Conservation (phyloP, 1,139 yeast genomes). For the Pichia sp. region DNA sequence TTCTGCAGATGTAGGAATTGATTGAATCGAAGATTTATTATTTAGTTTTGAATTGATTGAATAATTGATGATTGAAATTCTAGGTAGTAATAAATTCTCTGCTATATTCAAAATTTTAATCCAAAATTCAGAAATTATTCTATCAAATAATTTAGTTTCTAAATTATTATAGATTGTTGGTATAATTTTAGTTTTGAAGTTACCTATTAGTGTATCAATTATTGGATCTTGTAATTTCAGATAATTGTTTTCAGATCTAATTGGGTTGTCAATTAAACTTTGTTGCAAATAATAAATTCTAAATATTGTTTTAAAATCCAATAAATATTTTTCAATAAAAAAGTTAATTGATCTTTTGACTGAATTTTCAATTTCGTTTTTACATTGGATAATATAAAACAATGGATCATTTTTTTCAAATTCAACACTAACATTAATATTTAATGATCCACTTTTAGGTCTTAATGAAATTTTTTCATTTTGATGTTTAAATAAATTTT, state of each 20-base stretch:
- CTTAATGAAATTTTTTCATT: constrained; percentile 19
- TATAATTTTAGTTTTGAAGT: constrained; percentile 20
- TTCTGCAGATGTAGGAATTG: not conserved
- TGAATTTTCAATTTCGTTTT: constrained; percentile 20
- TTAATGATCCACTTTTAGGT: constrained; percentile 27
- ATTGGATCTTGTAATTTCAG: constrained; percentile 19
- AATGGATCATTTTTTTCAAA: constrained; percentile 25
- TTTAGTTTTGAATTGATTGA: constrained; percentile 21
- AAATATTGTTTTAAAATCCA: constrained; percentile 23
- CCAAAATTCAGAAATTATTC: constrained; percentile 25
- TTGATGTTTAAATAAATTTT: constrained; percentile 25
- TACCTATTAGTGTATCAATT: constrained; percentile 20
- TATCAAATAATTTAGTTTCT: constrained; percentile 26
- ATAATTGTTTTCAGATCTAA: constrained; percentile 17
- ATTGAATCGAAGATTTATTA: constrained; percentile 13
- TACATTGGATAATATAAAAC: constrained; percentile 21
- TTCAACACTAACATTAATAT: constrained; percentile 21
- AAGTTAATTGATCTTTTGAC: constrained; percentile 23
- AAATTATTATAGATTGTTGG: constrained; percentile 24
- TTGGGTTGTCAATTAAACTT: constrained; percentile 21
- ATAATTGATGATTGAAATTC: constrained; percentile 23
- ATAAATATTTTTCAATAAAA: constrained; percentile 23
- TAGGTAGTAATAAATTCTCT: constrained; percentile 25
- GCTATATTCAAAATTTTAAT: constrained; percentile 21
- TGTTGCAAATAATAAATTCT: constrained; percentile 19